Conservation (phyloP, 768 basidiomycete species). For the Fistulinella prunicolor region DNA sequence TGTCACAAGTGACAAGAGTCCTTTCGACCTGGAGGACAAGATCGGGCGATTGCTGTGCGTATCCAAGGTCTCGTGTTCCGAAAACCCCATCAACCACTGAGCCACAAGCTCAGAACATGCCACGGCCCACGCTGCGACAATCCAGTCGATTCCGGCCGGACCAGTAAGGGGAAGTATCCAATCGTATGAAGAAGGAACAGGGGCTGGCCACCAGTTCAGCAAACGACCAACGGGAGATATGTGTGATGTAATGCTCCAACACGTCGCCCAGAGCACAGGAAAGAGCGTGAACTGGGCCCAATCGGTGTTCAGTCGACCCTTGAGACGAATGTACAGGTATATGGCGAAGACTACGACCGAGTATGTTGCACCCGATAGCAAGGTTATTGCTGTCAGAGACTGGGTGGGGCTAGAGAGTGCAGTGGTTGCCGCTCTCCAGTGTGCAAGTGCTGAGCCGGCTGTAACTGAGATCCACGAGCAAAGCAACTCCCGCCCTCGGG, state of each 20-base stretch:
- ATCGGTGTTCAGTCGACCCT: constrained; percentile 23
- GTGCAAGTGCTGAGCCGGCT: constrained; percentile 40
- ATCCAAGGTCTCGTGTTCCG: constrained; percentile 15
- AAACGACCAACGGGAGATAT: constrained; percentile 70
- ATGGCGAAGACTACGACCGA: constrained; percentile 39
- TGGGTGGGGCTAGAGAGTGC: constrained; percentile 53
- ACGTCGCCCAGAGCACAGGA: constrained; percentile 65
- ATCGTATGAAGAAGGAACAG: constrained; percentile 51
- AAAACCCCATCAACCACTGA: constrained; percentile 53
- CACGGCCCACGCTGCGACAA: constrained; percentile 73
- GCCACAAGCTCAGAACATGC: constrained; percentile 54
- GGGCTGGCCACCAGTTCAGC: constrained; percentile 59
- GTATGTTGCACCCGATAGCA: constrained; percentile 45
- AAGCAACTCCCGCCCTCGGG: constrained; percentile 26
- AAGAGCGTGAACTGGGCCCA: constrained; percentile 56
- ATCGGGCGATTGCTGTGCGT: not conserved
- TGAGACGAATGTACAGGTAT: constrained; percentile 38
- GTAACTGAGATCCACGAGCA: constrained; percentile 40
- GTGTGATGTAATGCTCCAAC: constrained; percentile 54
- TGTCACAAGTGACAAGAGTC: constrained; percentile 36
- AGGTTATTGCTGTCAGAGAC: constrained; percentile 47
- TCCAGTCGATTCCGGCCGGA: constrained; percentile 64
- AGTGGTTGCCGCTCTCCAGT: constrained; percentile 41
- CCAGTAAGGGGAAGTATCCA: constrained; percentile 66
- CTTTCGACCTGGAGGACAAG: constrained; percentile 23